Percentiles rank a stretch among this genome's conserved stretches.
phyloP scores from a whole-genome alignment of 768 basidiomycete species.

The Clavulina sp. region DNA sequence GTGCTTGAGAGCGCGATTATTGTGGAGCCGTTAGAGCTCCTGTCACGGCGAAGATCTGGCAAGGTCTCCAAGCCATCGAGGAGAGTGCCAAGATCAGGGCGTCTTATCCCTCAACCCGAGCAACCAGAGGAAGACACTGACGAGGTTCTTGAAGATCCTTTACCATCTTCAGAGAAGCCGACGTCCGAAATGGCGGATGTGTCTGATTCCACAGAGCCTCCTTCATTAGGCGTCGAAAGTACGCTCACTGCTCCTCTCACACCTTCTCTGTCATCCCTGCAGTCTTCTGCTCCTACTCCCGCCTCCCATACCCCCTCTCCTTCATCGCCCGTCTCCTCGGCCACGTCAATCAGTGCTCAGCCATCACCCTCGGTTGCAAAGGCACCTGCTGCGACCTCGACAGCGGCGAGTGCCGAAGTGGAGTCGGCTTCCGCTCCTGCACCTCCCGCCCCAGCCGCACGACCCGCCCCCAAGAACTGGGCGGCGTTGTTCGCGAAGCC shows the following conservation, averaged over 20 bases:
- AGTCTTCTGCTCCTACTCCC: conserved; percentile 11
- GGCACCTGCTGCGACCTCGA: conserved; percentile 12
- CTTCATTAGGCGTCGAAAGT: no score
- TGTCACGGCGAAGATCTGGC: no score
- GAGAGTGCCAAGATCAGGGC: no score
- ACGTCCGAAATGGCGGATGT: neutral
- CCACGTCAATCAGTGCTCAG: conserved; percentile 34
- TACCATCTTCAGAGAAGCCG: neutral
- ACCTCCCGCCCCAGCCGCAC: neutral
- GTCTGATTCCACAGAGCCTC: no score
- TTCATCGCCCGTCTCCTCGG: conserved; percentile 40
- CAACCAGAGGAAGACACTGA: no score
- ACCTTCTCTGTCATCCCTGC: neutral
- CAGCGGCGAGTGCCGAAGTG: no score
- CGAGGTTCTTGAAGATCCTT: no score
- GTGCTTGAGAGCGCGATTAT: neutral
- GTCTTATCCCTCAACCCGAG: no score
- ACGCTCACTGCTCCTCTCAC: neutral
- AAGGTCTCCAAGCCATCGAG: no score
- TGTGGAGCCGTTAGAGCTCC: neutral
- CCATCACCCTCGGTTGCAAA: conserved; percentile 5
- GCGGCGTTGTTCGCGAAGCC: conserved; percentile 6
- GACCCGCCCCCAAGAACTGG: conserved; percentile 16
- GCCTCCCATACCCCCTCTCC: conserved; percentile 30
- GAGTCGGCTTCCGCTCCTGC: no score